Percentiles rank a stretch among this genome's conserved stretches.
Evolutionary conservation across 2,329 filamentous ascomycete species (phyloP).

Genomic region (Aspergillus sergii): DNA sequence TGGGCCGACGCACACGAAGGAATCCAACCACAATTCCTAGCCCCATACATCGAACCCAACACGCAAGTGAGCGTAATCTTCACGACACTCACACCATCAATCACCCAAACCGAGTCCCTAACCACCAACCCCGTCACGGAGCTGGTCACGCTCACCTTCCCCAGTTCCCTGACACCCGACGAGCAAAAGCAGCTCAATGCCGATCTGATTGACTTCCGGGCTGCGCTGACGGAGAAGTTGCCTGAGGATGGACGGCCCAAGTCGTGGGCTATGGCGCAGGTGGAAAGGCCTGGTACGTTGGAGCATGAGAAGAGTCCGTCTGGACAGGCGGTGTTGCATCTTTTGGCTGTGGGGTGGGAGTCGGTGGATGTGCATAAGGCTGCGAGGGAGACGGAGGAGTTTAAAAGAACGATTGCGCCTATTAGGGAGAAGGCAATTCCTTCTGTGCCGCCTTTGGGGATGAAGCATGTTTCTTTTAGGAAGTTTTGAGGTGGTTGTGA

Average conservation of each 20-base stretch:
- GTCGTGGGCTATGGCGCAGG: constrained; percentile 40
- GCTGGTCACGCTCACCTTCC: constrained; percentile 49
- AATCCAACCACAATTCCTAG: constrained; percentile 19
- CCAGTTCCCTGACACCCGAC: constrained; percentile 31
- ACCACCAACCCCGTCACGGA: constrained; percentile 53
- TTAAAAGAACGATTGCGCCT: constrained; percentile 43
- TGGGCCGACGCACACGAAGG: constrained; percentile 37
- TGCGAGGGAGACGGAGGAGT: constrained; percentile 49
- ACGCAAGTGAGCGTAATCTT: constrained; percentile 29
- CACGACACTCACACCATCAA: constrained; percentile 34
- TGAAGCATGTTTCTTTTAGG: constrained; percentile 49
- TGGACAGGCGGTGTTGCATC: constrained; percentile 46
- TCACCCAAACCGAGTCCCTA: constrained; percentile 28
- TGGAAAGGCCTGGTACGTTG: constrained; percentile 38
- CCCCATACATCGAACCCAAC: constrained; percentile 28
- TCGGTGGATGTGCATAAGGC: constrained; percentile 53
- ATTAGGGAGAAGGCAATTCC: constrained; percentile 45
- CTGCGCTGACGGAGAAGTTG: constrained; percentile 33
- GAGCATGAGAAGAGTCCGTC: constrained; percentile 40
- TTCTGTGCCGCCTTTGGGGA: constrained; percentile 43
- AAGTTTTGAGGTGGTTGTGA: constrained; percentile 22
- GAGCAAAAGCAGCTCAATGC: constrained; percentile 32
- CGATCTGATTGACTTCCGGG: constrained; percentile 43
- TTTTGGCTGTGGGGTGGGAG: constrained; percentile 55
- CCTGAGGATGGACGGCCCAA: constrained; percentile 29